Evolutionary conservation across 2,329 filamentous ascomycete genomes (phyloP).

Genomic region (Canariomyces notabilis): DNA sequence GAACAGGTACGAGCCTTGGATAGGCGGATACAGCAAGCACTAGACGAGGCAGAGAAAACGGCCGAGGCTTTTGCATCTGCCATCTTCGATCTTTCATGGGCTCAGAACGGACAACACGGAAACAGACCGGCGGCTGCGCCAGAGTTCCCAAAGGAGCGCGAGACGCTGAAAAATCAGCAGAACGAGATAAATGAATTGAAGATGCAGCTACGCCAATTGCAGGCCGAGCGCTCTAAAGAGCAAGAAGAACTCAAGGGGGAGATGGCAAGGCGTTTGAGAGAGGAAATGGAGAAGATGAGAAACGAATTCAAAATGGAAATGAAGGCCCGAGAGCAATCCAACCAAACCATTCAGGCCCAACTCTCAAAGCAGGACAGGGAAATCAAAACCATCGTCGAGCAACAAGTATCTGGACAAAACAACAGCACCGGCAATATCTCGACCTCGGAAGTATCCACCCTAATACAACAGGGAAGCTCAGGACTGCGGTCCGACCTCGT

Average conservation of each 20-base stretch:
- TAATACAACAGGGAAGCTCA: constrained; percentile 1
- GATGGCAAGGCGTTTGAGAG: background rate
- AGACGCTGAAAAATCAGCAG: background rate
- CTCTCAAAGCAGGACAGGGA: constrained; percentile 6
- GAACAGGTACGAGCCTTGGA: constrained; percentile 6
- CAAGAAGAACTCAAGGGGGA: background rate
- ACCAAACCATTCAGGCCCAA: background rate
- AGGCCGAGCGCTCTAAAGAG: background rate
- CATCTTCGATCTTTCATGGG: background rate
- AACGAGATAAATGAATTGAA: constrained; percentile 7
- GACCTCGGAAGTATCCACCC: background rate
- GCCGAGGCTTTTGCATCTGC: background rate
- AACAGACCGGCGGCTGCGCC: background rate
- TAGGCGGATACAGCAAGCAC: constrained; percentile 5
- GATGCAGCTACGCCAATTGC: background rate
- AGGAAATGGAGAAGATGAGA: background rate
- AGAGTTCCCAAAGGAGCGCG: background rate
- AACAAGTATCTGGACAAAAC: background rate
- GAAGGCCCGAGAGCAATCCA: background rate
- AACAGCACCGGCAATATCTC: background rate
- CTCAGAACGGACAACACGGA: background rate
- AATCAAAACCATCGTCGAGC: background rate
- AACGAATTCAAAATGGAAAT: background rate
- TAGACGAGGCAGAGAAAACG: background rate
- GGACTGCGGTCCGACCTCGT: constrained; percentile 2